Conservation (phyloP, 169 alveolate species). For the Eimeria praecox region DNA sequence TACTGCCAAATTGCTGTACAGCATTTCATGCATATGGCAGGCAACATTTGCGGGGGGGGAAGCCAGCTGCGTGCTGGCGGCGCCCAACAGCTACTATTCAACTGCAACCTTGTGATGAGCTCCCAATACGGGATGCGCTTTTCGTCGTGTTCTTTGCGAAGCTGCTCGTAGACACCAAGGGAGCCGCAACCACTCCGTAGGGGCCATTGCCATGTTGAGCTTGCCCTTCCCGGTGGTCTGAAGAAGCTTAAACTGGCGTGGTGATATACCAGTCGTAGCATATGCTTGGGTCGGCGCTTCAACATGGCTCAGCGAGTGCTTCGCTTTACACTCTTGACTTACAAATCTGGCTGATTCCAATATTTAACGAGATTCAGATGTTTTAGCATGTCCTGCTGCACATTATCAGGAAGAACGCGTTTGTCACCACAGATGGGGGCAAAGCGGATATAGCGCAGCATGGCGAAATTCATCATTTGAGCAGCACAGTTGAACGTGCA, state of each 20-base stretch:
- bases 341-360: conserved; percentile 65
- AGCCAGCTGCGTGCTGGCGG: not conserved
- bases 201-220: not conserved
- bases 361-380: conserved; percentile 72
- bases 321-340: not conserved
- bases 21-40: not conserved
- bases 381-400: conserved; percentile 70
- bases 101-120: not conserved
- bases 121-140: not conserved
- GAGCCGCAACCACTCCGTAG: not conserved
- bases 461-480: conserved; percentile 67
- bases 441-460: conserved; percentile 77
- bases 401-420: conserved; percentile 73
- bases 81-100: not conserved
- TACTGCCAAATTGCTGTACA: not conserved
- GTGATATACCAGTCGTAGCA: not conserved
- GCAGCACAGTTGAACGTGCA: conserved; percentile 79
- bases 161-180: not conserved
- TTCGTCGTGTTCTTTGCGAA: not conserved
- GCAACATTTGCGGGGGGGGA: not conserved
- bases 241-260: not conserved
- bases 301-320: not conserved
- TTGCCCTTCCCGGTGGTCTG: not conserved
- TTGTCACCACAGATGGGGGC: conserved; percentile 78
- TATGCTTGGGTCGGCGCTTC: not conserved